A percentile compares a stretch with the other conserved stretches of the same genome.
phyloP scores from a whole-genome alignment of 257 asterid species.

The Solanum pennellii region DNA sequence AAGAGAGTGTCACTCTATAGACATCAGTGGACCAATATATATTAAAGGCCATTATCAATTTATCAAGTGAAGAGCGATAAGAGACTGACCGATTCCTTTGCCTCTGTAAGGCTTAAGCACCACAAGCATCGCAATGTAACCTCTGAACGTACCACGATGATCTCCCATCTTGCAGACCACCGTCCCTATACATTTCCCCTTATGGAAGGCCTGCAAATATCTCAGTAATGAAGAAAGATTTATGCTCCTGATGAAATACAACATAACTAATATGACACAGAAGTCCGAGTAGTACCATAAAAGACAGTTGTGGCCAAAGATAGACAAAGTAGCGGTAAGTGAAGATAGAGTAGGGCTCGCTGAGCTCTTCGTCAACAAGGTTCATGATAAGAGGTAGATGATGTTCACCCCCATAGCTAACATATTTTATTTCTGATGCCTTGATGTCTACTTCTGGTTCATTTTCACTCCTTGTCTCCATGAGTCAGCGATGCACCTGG shows the following conservation, averaged over 20 bases:
- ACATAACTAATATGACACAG: neutral
- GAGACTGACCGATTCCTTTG: constrained; percentile 63
- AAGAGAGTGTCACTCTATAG: neutral
- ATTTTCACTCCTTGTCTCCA: constrained; percentile 8
- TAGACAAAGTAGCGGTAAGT: constrained; percentile 96
- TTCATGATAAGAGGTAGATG: constrained; percentile 95
- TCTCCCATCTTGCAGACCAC: constrained; percentile 98
- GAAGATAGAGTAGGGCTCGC: constrained; percentile 96
- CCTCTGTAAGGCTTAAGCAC: constrained; percentile 82
- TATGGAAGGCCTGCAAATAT: constrained; percentile 63
- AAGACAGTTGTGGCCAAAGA: constrained; percentile 90
- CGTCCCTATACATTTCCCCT: constrained; percentile 82
- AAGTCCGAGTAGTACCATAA: constrained; percentile 40
- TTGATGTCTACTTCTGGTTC: constrained; percentile 22
- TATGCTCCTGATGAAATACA: neutral
- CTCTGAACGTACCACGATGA: constrained; percentile 77
- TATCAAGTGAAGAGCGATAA: neutral
- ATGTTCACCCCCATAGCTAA: constrained; percentile 89
- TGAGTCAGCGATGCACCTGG: neutral
- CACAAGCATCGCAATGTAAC: constrained; percentile 95
- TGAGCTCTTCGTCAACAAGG: constrained; percentile 88
- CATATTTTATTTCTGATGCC: constrained; percentile 48
- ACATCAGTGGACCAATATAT: neutral
- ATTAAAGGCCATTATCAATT: neutral
- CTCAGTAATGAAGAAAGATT: neutral